These are phyloP conservation scores for Penicillium canariense DNA, from an alignment of 495 filamentous ascomycete genomes.

Conservation along the genomic window DNA sequence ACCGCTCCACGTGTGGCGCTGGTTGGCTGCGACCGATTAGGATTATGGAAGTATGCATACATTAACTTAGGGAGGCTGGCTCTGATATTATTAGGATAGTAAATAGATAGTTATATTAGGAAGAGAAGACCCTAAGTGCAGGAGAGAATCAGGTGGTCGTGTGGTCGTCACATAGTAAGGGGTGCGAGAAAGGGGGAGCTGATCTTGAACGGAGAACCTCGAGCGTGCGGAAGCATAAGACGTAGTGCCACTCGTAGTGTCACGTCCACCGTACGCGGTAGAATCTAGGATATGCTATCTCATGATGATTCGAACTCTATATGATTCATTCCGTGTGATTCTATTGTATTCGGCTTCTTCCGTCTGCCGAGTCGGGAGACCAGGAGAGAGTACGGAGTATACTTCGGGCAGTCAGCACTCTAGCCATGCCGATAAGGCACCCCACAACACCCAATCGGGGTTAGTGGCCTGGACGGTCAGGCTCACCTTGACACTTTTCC, in stretches of 20 bases:
- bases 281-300: too few relatives aligned
- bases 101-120: background rate
- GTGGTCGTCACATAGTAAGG: too few relatives aligned
- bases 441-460: background rate
- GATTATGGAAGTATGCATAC: background rate
- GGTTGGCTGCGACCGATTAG: conserved; percentile 1
- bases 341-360: too few relatives aligned
- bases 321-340: too few relatives aligned
- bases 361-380: too few relatives aligned
- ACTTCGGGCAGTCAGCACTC: background rate
- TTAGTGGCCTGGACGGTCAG: background rate
- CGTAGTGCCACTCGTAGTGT: too few relatives aligned
- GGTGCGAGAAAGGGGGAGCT: background rate
- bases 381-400: background rate
- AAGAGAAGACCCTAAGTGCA: background rate
- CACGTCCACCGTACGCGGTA: too few relatives aligned
- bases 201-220: too few relatives aligned
- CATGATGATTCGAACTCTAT: too few relatives aligned
- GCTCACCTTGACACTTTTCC: background rate
- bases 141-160: too few relatives aligned
- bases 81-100: too few relatives aligned
- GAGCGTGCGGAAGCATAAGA: too few relatives aligned
- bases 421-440: conserved; percentile 1
- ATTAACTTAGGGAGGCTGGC: background rate
- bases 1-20: conserved; percentile 6